phyloP scores from a whole-genome alignment of 257 asterid species.

The Ligustrum vulgare region DNA sequence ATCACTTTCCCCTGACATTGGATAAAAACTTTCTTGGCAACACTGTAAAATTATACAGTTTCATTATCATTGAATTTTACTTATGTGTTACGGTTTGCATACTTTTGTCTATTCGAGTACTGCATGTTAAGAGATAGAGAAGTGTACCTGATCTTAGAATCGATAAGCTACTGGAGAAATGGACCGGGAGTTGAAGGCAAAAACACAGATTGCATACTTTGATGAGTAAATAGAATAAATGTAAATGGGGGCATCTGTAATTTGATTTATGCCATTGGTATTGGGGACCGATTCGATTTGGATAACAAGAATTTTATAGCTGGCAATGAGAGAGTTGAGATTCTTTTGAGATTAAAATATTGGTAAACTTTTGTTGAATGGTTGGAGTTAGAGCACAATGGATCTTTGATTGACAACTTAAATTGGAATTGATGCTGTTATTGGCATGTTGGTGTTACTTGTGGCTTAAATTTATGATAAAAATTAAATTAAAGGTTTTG shows the following conservation, averaged over 20 bases:
- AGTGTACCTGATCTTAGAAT: conserved; percentile 28
- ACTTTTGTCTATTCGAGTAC: background rate
- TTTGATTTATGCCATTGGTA: conserved; percentile 19
- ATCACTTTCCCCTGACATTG: conserved; percentile 34
- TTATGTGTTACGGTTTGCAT: too few species aligned
- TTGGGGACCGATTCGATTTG: conserved; percentile 20
- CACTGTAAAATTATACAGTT: background rate
- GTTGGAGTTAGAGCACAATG: background rate
- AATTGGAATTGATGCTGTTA: too few species aligned
- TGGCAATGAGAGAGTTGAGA: background rate
- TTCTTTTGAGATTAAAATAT: background rate
- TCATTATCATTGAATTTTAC: background rate
- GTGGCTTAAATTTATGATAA: too few species aligned
- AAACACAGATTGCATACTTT: background rate
- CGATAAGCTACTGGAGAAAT: conserved; percentile 10
- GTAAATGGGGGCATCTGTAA: conserved; percentile 30
- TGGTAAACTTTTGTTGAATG: background rate
- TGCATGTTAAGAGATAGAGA: background rate
- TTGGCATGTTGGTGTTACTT: too few species aligned
- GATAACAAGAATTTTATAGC: background rate
- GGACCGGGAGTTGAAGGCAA: background rate
- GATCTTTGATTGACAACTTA: background rate
- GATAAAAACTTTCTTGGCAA: conserved; percentile 8
- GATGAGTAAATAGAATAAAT: conserved; percentile 30
- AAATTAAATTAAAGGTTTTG: too few species aligned